Evolutionary conservation across 2,329 filamentous ascomycete species (phyloP).

Genomic region (Ramularia endophylla): DNA sequence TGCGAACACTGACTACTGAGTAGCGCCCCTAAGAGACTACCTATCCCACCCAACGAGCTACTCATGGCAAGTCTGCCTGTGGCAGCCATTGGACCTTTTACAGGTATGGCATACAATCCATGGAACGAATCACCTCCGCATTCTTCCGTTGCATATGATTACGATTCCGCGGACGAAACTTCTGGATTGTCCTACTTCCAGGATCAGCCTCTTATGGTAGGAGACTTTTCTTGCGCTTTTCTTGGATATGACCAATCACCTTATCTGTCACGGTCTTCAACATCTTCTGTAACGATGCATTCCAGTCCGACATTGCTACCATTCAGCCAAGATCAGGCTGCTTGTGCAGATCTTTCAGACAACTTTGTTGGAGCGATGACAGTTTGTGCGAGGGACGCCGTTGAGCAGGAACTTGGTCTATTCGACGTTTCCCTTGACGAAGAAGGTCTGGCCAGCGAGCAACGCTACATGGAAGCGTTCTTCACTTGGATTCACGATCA

Average conservation of each 20-base stretch:
- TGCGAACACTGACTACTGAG: too few species aligned
- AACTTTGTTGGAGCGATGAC: background rate
- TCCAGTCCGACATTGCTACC: background rate
- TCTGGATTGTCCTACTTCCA: slow-evolving; percentile 16
- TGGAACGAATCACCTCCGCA: slow-evolving; percentile 13
- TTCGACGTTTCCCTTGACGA: background rate
- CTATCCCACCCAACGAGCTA: slow-evolving; percentile 13
- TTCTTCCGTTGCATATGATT: slow-evolving; percentile 16
- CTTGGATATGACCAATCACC: slow-evolving; percentile 4
- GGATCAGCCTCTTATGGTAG: slow-evolving; percentile 8
- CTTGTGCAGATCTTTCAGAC: slow-evolving; percentile 1
- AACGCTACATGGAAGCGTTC: slow-evolving; percentile 40
- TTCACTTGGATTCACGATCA: slow-evolving; percentile 42
- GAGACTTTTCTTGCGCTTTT: slow-evolving; percentile 8
- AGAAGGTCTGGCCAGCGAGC: slow-evolving; percentile 4
- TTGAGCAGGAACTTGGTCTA: slow-evolving; percentile 11
- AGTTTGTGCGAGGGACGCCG: slow-evolving; percentile 15
- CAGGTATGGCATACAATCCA: slow-evolving; percentile 1
- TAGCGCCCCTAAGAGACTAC: slow-evolving; percentile 12
- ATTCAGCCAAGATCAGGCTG: background rate
- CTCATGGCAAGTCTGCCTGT: slow-evolving; percentile 5
- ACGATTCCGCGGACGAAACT: slow-evolving; percentile 16
- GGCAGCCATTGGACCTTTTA: slow-evolving; percentile 3
- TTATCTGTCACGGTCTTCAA: slow-evolving; percentile 12
- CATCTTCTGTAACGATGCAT: slow-evolving; percentile 14